phyloP scores from a whole-genome alignment of 2,329 filamentous ascomycete genomes.

The Xylaria arbuscula region DNA sequence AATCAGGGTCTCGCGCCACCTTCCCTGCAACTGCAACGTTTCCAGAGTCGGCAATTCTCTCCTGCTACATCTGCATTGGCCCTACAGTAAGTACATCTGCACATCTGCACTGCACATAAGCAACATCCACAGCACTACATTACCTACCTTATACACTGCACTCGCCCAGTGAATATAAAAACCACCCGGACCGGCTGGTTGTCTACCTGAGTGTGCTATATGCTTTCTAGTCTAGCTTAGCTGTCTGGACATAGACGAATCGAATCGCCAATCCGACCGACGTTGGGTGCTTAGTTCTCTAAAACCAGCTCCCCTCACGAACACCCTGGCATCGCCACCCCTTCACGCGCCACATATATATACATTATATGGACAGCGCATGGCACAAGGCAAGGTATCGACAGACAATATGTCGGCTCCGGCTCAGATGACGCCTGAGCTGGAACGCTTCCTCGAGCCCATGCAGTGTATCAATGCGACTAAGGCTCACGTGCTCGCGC shows the following conservation, averaged over 20 bases:
- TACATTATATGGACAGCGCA: slow-evolving; percentile 28
- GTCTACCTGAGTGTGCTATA: background rate
- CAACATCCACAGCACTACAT: background rate
- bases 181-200: background rate
- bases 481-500: slow-evolving; percentile 60
- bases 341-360: slow-evolving; percentile 17
- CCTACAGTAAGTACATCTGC: slow-evolving; percentile 5
- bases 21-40: slow-evolving; percentile 47
- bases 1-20: slow-evolving; percentile 24
- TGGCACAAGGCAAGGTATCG: slow-evolving; percentile 14
- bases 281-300: background rate
- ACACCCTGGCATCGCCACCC: slow-evolving; percentile 6
- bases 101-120: slow-evolving; percentile 4
- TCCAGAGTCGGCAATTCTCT: slow-evolving; percentile 47
- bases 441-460: slow-evolving; percentile 62
- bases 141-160: background rate
- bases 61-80: slow-evolving; percentile 20
- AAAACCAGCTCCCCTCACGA: background rate
- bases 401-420: slow-evolving; percentile 25
- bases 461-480: slow-evolving; percentile 59
- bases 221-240: background rate
- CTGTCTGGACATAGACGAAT: slow-evolving; percentile 1
- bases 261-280: background rate
- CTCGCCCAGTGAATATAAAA: slow-evolving; percentile 14
- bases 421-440: slow-evolving; percentile 37